Conservation (phyloP, 495 filamentous ascomycete species). For the Penicillium nucicola region DNA sequence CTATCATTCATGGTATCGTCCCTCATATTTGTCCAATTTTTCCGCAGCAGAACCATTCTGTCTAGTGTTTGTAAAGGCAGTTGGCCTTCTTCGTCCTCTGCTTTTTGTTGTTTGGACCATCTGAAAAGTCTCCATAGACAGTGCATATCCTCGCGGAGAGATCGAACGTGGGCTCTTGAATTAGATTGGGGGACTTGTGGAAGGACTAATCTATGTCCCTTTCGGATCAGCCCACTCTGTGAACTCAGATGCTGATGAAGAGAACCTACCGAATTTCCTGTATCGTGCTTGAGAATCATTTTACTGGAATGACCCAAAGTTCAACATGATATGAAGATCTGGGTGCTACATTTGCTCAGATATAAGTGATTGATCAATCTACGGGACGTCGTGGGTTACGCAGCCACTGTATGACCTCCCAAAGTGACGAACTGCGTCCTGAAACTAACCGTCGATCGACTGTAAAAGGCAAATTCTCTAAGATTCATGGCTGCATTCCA, state of each 20-base stretch:
- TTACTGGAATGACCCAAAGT: too few species aligned
- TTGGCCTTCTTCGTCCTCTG: slow-evolving; percentile 9
- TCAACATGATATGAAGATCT: too few species aligned
- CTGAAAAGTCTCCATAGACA: slow-evolving; percentile 15
- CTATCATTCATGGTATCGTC: not conserved
- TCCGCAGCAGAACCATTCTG: slow-evolving; percentile 4
- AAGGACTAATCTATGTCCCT: too few species aligned
- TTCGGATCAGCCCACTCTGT: too few species aligned
- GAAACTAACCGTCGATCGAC: not conserved
- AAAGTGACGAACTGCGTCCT: not conserved
- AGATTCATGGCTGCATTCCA: too few species aligned
- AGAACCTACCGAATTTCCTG: too few species aligned
- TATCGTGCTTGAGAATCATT: too few species aligned
- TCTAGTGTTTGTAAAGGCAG: slow-evolving; percentile 5
- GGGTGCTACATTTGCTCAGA: too few species aligned
- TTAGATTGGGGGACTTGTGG: too few species aligned
- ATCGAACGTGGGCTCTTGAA: not conserved
- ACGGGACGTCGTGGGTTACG: slow-evolving; percentile 4
- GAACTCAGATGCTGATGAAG: too few species aligned
- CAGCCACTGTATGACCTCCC: slow-evolving; percentile 3
- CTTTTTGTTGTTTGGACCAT: slow-evolving; percentile 15
- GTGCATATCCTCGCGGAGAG: slow-evolving; percentile 5
- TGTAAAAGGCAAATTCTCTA: not conserved
- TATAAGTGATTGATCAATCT: not conserved
- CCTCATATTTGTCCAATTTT: not conserved